Evolutionary conservation across 2,329 filamentous ascomycete genomes (phyloP).

Genomic region (Drechslera avenae): DNA sequence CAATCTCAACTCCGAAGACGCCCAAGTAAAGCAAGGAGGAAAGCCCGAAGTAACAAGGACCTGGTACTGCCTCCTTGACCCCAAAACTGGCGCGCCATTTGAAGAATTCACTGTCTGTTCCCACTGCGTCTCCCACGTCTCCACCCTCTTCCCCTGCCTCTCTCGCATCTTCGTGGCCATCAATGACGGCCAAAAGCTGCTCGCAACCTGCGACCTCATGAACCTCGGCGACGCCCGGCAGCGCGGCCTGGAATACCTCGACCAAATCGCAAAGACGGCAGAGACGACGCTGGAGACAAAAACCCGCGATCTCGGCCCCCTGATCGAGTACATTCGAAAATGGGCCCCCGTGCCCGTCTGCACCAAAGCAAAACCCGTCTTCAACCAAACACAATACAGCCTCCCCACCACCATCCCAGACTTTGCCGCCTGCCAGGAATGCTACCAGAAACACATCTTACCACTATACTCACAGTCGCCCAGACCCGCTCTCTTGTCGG

Average conservation of each 20-base stretch:
- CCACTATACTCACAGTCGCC: conserved; percentile 6
- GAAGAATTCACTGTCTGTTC: conserved; percentile 31
- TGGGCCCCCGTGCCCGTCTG: conserved; percentile 20
- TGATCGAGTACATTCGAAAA: conserved; percentile 14
- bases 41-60: conserved; percentile 20
- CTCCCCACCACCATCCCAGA: conserved; percentile 12
- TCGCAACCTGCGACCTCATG: conserved; percentile 28
- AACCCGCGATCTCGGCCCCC: conserved; percentile 7
- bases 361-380: conserved; percentile 3
- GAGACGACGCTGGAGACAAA: conserved; percentile 6
- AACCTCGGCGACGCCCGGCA: conserved; percentile 5
- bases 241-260: conserved; percentile 18
- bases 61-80: conserved; percentile 27
- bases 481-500: conserved; percentile 3
- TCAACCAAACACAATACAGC: conserved; percentile 9
- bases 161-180: conserved; percentile 19
- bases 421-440: conserved; percentile 24
- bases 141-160: conserved; percentile 20
- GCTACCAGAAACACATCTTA: conserved; percentile 19
- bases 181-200: conserved; percentile 14
- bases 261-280: conserved; percentile 14
- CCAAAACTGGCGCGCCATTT: conserved; percentile 12
- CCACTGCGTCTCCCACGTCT: conserved; percentile 19
- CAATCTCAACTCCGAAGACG: conserved; percentile 19
- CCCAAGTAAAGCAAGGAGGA: conserved; percentile 16